Evolutionary conservation across 352 stramenopile genomes (phyloP), one percentile per base, ranked within the genome.

Genomic region (Globisporangium paddicum): DNA sequence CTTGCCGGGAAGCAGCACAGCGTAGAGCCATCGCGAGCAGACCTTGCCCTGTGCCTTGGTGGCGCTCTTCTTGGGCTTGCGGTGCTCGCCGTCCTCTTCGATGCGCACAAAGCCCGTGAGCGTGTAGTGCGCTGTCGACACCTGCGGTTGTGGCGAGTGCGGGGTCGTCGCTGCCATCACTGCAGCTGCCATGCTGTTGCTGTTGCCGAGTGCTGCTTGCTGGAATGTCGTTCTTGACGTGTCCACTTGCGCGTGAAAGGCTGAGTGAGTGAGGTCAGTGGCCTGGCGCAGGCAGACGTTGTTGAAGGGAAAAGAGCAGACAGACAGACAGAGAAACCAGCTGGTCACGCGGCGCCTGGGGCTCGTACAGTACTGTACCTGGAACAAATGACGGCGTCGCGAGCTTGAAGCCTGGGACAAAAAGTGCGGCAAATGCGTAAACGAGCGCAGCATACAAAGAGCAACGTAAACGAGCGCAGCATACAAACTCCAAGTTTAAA

Each of bases 1-100:
- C 37, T 50, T 72, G 23, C 80, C 73, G 18, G 66, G 66, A 18
- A 67, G 64, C 45, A 85, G 59, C 35, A 81, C 73, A 57, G 68
- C 73, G 62, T 82, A 85, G 59, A 82, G 75, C 75, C 75, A 85
- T 51, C 75, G 73, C 13, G 75, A 82, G 48, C 70, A 80, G 3
- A 72, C 72, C n/a, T 79, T 66, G 16, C 32, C 45, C 26, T 54
- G 54, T 5, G 54, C 40, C 16, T 61, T 52, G 30, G 2, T 46
- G 26, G 13, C n/a, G 30, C 34, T 47, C 9, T 1, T 26, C 5
- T 23, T 26, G 18, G 18, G 28, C 32, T 57, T 66, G 44, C 21
- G 44, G 2, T 35, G 73, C 62, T 37, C 52, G n/a, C 66, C 62
- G 52, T 77, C 68, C 41, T 82, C 73, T 45, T 85, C 75, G 25